These are phyloP conservation scores for Phytophthora colocasiae DNA, from an alignment of 352 stramenopile species.

Conservation along the genomic window DNA sequence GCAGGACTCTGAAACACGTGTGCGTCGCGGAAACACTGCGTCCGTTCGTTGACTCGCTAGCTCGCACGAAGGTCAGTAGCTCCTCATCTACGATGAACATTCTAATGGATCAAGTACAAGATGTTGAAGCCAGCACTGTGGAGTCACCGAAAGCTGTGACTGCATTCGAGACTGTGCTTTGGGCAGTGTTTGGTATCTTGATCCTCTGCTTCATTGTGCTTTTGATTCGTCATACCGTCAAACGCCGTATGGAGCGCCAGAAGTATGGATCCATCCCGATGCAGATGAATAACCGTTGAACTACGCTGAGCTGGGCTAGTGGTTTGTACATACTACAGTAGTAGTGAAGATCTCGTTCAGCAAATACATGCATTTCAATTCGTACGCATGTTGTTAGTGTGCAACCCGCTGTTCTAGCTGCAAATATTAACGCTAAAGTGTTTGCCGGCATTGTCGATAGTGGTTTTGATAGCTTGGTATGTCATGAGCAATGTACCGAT, in stretches of 20 bases:
- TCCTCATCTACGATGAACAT: slow-evolving; percentile 6
- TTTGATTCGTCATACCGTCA: slow-evolving; percentile 35
- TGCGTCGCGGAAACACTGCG: slow-evolving; percentile 77
- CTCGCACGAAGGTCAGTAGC: slow-evolving; percentile 4
- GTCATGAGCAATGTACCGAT: slow-evolving; percentile 58
- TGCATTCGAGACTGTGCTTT: slow-evolving; percentile 38
- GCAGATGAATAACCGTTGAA: slow-evolving; percentile 28
- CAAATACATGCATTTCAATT: slow-evolving; percentile 4
- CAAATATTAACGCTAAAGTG: slow-evolving; percentile 46
- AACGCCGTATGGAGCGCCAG: slow-evolving; percentile 27
- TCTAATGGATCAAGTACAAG: slow-evolving; percentile 4
- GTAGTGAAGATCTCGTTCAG: neutral
- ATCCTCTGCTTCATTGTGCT: slow-evolving; percentile 50
- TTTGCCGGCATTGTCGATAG: slow-evolving; percentile 51
- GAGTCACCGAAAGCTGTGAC: slow-evolving; percentile 8
- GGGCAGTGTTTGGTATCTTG: slow-evolving; percentile 49
- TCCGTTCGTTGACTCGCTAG: slow-evolving; percentile 68
- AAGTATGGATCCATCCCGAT: slow-evolving; percentile 37
- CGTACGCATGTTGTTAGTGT: neutral
- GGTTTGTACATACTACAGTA: slow-evolving; percentile 3
- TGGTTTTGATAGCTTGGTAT: slow-evolving; percentile 58
- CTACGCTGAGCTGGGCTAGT: neutral
- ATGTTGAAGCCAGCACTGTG: slow-evolving; percentile 8
- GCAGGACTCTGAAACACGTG: slow-evolving; percentile 67
- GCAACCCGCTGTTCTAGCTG: slow-evolving; percentile 25